Percentiles rank a stretch among this genome's conserved stretches.
phyloP scores from a whole-genome alignment of 2,329 filamentous ascomycete genomes.

The Sordariomycetes sp. region DNA sequence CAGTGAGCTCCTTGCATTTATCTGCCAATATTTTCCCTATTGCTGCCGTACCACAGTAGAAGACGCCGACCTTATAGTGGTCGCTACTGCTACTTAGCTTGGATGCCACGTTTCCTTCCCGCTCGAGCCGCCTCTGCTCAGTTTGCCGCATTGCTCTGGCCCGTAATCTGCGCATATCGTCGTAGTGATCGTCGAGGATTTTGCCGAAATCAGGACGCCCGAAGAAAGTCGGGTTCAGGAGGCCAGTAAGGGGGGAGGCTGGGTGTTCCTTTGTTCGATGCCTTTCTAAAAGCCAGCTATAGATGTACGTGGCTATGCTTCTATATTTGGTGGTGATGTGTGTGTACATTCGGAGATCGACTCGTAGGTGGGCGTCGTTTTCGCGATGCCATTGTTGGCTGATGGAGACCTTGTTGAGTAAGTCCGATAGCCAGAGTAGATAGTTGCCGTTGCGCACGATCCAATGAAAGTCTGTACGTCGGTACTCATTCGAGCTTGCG shows the following conservation, averaged over 20 bases:
- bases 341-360: slow-evolving; percentile 46
- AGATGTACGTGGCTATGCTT: slow-evolving; percentile 42
- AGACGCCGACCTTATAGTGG: slow-evolving; percentile 41
- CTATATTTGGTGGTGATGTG: slow-evolving; percentile 47
- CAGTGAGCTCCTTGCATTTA: slow-evolving; percentile 39
- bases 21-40: slow-evolving; percentile 48
- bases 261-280: slow-evolving; percentile 42
- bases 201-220: slow-evolving; percentile 42
- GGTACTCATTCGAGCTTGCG: slow-evolving; percentile 17
- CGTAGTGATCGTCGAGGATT: slow-evolving; percentile 45
- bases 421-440: slow-evolving; percentile 47
- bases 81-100: too few relatives aligned
- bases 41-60: slow-evolving; percentile 46
- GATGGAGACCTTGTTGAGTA: slow-evolving; percentile 37
- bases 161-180: slow-evolving; percentile 27
- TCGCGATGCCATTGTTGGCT: slow-evolving; percentile 26
- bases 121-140: slow-evolving; percentile 1
- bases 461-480: slow-evolving; percentile 51
- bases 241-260: slow-evolving; percentile 41
- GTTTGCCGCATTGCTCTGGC: neutral
- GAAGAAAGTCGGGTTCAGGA: slow-evolving; percentile 45
- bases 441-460: slow-evolving; percentile 48
- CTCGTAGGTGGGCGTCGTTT: slow-evolving; percentile 23
- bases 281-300: slow-evolving; percentile 46
- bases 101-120: slow-evolving; percentile 12